Evolutionary conservation across 1,284 basidiomycete genomes (phyloP).

Genomic region (Coniferiporia sulphurascens): DNA sequence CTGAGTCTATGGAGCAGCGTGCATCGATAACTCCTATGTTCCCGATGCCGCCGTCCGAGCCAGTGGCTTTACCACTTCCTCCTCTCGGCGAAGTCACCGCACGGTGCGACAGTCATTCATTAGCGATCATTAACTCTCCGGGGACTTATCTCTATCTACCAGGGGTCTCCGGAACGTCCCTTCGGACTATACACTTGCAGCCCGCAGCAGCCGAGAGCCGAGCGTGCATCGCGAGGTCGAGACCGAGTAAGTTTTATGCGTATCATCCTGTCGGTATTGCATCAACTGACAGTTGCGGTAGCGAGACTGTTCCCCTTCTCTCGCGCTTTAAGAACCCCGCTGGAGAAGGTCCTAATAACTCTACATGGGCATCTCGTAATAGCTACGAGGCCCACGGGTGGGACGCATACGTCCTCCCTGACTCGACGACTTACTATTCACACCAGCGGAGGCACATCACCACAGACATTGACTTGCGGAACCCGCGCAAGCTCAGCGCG

Average conservation of each 20-base stretch:
- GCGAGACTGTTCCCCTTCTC: constrained; percentile 15
- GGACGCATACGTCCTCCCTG: constrained; percentile 65
- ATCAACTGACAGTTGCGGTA: not conserved
- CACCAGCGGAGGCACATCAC: constrained; percentile 53
- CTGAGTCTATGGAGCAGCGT: not conserved
- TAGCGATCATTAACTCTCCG: not conserved
- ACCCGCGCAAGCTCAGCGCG: constrained; percentile 41
- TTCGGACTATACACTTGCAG: constrained; percentile 18
- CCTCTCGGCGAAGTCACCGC: constrained; percentile 12
- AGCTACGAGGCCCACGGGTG: constrained; percentile 42
- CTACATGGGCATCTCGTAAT: constrained; percentile 25
- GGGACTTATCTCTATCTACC: not conserved
- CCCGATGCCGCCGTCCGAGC: not conserved
- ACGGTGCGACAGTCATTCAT: not conserved
- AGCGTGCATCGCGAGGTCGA: constrained; percentile 9
- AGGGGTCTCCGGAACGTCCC: constrained; percentile 13
- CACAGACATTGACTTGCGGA: constrained; percentile 61
- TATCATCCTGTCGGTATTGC: not conserved
- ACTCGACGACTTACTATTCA: constrained; percentile 60
- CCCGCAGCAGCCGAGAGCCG: constrained; percentile 11
- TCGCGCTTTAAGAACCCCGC: not conserved
- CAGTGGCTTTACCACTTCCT: constrained; percentile 10
- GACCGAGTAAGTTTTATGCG: constrained; percentile 9
- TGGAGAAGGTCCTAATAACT: constrained; percentile 16
- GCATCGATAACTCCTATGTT: not conserved